A percentile compares a stretch with the other conserved stretches of the same genome.
phyloP scores from a whole-genome alignment of 805 yeast genomes.

The Nakazawaea laoshanensis region DNA sequence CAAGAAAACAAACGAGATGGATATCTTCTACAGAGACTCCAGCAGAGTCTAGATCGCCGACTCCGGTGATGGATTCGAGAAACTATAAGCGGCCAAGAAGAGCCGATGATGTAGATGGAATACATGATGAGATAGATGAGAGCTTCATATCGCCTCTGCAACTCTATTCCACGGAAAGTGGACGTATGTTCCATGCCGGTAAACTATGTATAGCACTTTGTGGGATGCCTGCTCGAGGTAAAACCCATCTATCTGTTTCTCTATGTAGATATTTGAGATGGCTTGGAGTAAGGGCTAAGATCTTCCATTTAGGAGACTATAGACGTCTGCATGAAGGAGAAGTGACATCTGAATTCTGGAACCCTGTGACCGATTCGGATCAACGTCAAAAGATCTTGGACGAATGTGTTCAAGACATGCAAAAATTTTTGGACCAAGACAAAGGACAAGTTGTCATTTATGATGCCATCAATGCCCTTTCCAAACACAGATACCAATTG shows the following conservation, averaged over 20 bases:
- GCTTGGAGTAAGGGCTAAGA: constrained; percentile 91
- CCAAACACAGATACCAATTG: constrained; percentile 55
- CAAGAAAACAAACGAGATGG: constrained; percentile 48
- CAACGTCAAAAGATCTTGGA: constrained; percentile 51
- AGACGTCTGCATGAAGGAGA: constrained; percentile 40
- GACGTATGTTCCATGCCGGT: constrained; percentile 92
- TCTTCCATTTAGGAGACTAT: constrained; percentile 89
- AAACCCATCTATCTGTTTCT: constrained; percentile 87
- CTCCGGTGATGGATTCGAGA: constrained; percentile 10
- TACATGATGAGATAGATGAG: constrained; percentile 55
- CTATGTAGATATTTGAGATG: constrained; percentile 88
- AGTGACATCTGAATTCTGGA: constrained; percentile 7
- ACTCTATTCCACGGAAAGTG: constrained; percentile 85
- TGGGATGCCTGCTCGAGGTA: constrained; percentile 94
- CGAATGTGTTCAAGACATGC: constrained; percentile 62
- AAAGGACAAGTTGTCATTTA: constrained; percentile 93
- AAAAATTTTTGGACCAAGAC: constrained; percentile 59
- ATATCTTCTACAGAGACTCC: constrained; percentile 16
- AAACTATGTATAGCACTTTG: constrained; percentile 80
- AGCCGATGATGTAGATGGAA: constrained; percentile 39
- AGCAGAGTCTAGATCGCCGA: constrained; percentile 11
- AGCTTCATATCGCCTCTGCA: constrained; percentile 84
- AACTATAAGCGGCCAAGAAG: background rate
- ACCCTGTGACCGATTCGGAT: constrained; percentile 14
- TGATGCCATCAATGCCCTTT: constrained; percentile 88